Percentiles rank a stretch among this genome's conserved stretches.
Evolutionary conservation across 768 basidiomycete genomes (phyloP).

Genomic region (Boletus sensibilis): DNA sequence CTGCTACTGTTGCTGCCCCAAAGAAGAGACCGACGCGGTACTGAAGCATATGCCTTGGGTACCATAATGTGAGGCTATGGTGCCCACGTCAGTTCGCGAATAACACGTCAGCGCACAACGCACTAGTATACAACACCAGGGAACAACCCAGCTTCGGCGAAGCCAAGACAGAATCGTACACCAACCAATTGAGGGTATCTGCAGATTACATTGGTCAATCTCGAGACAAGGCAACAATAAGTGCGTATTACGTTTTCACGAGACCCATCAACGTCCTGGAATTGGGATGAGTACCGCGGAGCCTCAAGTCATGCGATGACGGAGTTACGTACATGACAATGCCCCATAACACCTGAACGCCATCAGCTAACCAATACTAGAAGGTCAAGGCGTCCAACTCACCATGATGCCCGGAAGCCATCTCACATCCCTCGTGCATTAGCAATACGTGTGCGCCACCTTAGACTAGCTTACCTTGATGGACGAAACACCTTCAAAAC

Average conservation of each 20-base stretch:
- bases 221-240: not conserved
- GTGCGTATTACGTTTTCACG: constrained; percentile 52
- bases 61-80: constrained; percentile 62
- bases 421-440: constrained; percentile 24
- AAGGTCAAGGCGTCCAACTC: constrained; percentile 10
- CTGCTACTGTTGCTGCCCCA: constrained; percentile 61
- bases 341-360: constrained; percentile 58
- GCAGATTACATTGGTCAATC: not conserved
- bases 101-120: constrained; percentile 10
- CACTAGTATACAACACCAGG: constrained; percentile 76
- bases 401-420: constrained; percentile 71
- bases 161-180: constrained; percentile 55
- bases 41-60: constrained; percentile 60
- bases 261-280: constrained; percentile 62
- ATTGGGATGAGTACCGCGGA: not conserved
- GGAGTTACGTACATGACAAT: constrained; percentile 47
- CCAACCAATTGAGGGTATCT: constrained; percentile 65
- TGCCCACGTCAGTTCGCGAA: not conserved
- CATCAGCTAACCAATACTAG: not conserved
- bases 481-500: constrained; percentile 64
- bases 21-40: constrained; percentile 63
- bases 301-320: not conserved
- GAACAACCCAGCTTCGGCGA: constrained; percentile 70
- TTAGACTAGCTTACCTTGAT: constrained; percentile 43
- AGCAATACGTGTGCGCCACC: not conserved